These are phyloP conservation scores for Corynascus novoguineensis DNA, from an alignment of 495 filamentous ascomycete genomes.

Conservation along the genomic window DNA sequence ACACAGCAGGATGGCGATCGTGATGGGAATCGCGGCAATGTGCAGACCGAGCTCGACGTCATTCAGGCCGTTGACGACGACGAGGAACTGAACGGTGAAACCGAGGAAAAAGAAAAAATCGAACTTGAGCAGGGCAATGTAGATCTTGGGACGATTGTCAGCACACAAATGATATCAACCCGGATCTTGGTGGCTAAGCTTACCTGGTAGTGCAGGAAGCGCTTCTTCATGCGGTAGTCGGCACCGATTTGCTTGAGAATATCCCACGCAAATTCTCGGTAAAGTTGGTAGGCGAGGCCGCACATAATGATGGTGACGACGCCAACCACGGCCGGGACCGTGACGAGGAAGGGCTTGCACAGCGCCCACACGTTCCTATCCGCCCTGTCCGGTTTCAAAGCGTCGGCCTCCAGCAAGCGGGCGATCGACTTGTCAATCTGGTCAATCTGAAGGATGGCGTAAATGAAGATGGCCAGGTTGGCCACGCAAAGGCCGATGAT, in stretches of 20 bases:
- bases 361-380: conserved; percentile 55
- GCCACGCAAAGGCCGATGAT: conserved; percentile 91
- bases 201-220: conserved; percentile 96
- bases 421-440: conserved; percentile 72
- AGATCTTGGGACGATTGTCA: conserved; percentile 59
- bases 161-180: background rate
- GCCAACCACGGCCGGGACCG: conserved; percentile 78
- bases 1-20: conserved; percentile 75
- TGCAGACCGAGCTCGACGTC: conserved; percentile 80
- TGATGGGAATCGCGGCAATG: conserved; percentile 81
- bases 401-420: conserved; percentile 34
- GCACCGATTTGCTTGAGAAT: conserved; percentile 99
- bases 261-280: conserved; percentile 98
- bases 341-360: conserved; percentile 70
- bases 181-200: conserved; percentile 7
- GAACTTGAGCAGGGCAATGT: conserved; percentile 95
- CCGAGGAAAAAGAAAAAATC: conserved; percentile 99
- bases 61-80: conserved; percentile 68
- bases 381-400: conserved; percentile 32
- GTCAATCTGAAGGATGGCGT: conserved; percentile 84
- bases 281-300: conserved; percentile 84
- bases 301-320: conserved; percentile 66
- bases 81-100: conserved; percentile 95
- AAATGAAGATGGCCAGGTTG: conserved; percentile 84
- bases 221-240: conserved; percentile 91